Evolutionary conservation across 2,329 filamentous ascomycete species (phyloP).

Genomic region (Cladobotryum mycophilum): DNA sequence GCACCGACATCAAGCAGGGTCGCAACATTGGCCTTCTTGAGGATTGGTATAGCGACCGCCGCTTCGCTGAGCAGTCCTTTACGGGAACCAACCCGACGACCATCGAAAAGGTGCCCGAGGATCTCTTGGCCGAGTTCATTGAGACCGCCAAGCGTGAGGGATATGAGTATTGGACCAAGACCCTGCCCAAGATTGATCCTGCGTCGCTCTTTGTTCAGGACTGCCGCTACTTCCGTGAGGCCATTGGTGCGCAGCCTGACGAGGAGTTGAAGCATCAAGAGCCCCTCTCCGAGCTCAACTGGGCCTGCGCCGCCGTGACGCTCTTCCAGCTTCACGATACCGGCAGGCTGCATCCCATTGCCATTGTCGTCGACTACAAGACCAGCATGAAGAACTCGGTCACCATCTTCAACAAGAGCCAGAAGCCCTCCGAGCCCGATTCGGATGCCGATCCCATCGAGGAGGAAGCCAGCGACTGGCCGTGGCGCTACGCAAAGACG

Average conservation of each 20-base stretch:
- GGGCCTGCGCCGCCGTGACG: slow-evolving; percentile 34
- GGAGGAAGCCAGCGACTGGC: slow-evolving; percentile 38
- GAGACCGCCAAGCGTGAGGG: slow-evolving; percentile 27
- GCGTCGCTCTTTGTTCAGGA: slow-evolving; percentile 36
- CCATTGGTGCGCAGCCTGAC: slow-evolving; percentile 23
- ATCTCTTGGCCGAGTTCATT: slow-evolving; percentile 29
- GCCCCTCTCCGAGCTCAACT: slow-evolving; percentile 23
- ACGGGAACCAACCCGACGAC: slow-evolving; percentile 40
- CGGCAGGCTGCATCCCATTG: slow-evolving; percentile 42
- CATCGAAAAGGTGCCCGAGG: slow-evolving; percentile 33
- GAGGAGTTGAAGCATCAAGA: slow-evolving; percentile 24
- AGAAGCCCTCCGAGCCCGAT: slow-evolving; percentile 24
- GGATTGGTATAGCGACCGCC: slow-evolving; percentile 38
- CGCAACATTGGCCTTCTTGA: slow-evolving; percentile 28
- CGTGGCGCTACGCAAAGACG: slow-evolving; percentile 47
- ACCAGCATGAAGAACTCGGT: slow-evolving; percentile 37
- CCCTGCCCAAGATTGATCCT: slow-evolving; percentile 22
- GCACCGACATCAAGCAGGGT: slow-evolving; percentile 28
- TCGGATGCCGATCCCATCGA: slow-evolving; percentile 12
- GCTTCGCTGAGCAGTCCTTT: slow-evolving; percentile 40
- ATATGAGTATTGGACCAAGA: slow-evolving; percentile 27
- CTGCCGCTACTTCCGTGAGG: slow-evolving; percentile 36
- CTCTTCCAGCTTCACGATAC: slow-evolving; percentile 37
- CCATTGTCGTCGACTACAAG: slow-evolving; percentile 43
- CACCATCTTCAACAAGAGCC: slow-evolving; percentile 42